Evolutionary conservation across 352 stramenopile genomes (phyloP).

Genomic region (Phytophthora ramorum): DNA sequence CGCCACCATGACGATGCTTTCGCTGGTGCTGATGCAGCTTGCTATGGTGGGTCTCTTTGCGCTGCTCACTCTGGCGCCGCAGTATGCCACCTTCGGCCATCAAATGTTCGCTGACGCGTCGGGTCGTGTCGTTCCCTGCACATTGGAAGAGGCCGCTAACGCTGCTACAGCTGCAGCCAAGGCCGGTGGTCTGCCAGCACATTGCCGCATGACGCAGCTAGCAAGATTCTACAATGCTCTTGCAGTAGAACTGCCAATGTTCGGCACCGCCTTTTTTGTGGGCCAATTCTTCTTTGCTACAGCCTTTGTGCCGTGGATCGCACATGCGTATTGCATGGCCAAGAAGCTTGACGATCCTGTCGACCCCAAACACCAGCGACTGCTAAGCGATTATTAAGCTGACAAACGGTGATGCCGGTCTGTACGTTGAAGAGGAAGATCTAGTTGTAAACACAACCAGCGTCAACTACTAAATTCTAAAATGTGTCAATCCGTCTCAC

Average conservation of each 20-base stretch:
- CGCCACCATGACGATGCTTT: slow-evolving; percentile 80
- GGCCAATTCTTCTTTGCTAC: slow-evolving; percentile 78
- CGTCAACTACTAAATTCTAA: slow-evolving; percentile 42
- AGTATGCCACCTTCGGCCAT: slow-evolving; percentile 88
- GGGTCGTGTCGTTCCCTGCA: slow-evolving; percentile 61
- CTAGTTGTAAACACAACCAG: slow-evolving; percentile 23
- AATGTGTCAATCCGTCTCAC: slow-evolving; percentile 30
- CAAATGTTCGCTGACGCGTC: slow-evolving; percentile 68
- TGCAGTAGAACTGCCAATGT: slow-evolving; percentile 74
- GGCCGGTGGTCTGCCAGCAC: slow-evolving; percentile 30
- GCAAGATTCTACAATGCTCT: slow-evolving; percentile 84
- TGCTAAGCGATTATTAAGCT: slow-evolving; percentile 66
- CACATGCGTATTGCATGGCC: slow-evolving; percentile 77
- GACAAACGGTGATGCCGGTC: slow-evolving; percentile 1
- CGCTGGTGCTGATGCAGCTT: slow-evolving; percentile 84
- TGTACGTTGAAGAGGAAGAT: slow-evolving; percentile 2
- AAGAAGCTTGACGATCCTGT: slow-evolving; percentile 61
- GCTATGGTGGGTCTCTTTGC: slow-evolving; percentile 85
- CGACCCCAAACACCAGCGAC: slow-evolving; percentile 74
- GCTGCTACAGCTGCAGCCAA: slow-evolving; percentile 40
- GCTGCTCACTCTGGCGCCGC: slow-evolving; percentile 79
- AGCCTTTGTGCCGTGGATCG: slow-evolving; percentile 79
- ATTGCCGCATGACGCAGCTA: slow-evolving; percentile 83
- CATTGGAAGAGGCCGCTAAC: slow-evolving; percentile 68
- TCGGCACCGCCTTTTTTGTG: slow-evolving; percentile 77